Conservation (phyloP, 345 rosid genomes). For the Arabidopsis suecica region DNA sequence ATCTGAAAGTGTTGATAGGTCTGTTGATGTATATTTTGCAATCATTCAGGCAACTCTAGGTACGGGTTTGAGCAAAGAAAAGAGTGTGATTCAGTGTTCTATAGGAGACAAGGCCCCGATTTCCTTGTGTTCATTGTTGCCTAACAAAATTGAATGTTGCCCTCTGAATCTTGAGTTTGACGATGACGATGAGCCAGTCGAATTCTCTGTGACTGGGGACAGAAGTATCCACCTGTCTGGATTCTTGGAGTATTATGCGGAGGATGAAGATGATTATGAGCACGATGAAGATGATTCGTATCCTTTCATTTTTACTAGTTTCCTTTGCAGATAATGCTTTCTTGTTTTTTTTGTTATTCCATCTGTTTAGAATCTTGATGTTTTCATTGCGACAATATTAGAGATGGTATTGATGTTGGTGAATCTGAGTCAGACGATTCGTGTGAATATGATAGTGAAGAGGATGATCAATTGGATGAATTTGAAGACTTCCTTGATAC, state of each 20-base stretch:
- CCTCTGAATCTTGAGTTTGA: slow-evolving; percentile 77
- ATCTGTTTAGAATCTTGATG: slow-evolving; percentile 25
- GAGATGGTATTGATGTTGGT: slow-evolving; percentile 67
- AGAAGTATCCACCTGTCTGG: slow-evolving; percentile 92
- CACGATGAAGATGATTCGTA: slow-evolving; percentile 75
- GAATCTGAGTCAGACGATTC: slow-evolving; percentile 65
- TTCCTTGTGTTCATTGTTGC: slow-evolving; percentile 79
- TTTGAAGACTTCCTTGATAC: slow-evolving; percentile 52
- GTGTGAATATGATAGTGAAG: slow-evolving; percentile 70
- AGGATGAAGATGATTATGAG: slow-evolving; percentile 43
- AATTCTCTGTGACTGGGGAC: slow-evolving; percentile 74
- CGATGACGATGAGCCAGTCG: slow-evolving; percentile 70
- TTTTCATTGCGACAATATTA: slow-evolving; percentile 54
- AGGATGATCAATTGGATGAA: slow-evolving; percentile 56
- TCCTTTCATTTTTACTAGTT: slow-evolving; percentile 52
- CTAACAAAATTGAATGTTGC: slow-evolving; percentile 71
- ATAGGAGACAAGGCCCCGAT: slow-evolving; percentile 63
- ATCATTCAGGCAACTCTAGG: slow-evolving; percentile 85
- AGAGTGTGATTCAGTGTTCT: slow-evolving; percentile 76
- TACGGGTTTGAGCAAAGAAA: slow-evolving; percentile 64
- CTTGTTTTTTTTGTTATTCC: not conserved
- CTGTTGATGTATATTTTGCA: not conserved
- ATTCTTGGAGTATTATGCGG: slow-evolving; percentile 62
- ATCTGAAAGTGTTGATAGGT: not conserved
- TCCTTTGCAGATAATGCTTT: not conserved